Percentiles rank a stretch among this genome's conserved stretches.
These are phyloP conservation scores for Aspergillus diversus DNA, from an alignment of 495 filamentous ascomycete species.

Conservation along the genomic window DNA sequence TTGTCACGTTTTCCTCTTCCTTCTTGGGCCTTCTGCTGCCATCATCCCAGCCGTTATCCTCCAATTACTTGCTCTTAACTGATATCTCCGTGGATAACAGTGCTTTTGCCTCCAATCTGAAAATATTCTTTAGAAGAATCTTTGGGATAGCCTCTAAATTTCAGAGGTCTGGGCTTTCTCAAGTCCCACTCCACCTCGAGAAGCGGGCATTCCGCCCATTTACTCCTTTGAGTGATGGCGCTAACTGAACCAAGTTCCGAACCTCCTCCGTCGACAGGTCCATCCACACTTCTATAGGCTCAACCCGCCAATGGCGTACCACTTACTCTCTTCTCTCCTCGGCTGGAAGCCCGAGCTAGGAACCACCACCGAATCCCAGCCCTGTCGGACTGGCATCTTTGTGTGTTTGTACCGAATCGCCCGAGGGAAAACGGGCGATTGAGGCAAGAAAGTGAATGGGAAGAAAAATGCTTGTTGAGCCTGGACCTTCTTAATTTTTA, in stretches of 20 bases:
- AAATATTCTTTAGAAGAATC: background rate
- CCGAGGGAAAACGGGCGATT: background rate
- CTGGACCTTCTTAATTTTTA: too few species aligned
- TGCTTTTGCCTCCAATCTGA: background rate
- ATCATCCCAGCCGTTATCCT: background rate
- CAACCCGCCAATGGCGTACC: background rate
- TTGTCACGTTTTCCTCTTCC: slow-evolving; percentile 2
- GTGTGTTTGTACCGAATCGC: background rate
- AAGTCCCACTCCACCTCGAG: background rate
- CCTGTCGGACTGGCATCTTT: background rate
- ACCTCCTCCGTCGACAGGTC: background rate
- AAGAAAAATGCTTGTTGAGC: too few species aligned
- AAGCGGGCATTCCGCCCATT: background rate
- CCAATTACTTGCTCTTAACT: background rate
- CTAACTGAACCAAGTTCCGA: slow-evolving; percentile 2
- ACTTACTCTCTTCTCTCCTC: slow-evolving; percentile 24
- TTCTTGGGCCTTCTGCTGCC: background rate
- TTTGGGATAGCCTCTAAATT: background rate
- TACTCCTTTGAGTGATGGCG: slow-evolving; percentile 7
- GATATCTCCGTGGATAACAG: background rate
- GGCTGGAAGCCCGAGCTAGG: slow-evolving; percentile 40
- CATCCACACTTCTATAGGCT: background rate
- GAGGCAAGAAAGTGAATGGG: too few species aligned
- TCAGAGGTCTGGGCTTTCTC: background rate
- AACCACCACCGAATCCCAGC: background rate